A percentile compares a stretch with the other conserved stretches of the same genome.
These are phyloP conservation scores for Kazachstania kunashirensis DNA, from an alignment of 805 yeast genomes.

Conservation along the genomic window DNA sequence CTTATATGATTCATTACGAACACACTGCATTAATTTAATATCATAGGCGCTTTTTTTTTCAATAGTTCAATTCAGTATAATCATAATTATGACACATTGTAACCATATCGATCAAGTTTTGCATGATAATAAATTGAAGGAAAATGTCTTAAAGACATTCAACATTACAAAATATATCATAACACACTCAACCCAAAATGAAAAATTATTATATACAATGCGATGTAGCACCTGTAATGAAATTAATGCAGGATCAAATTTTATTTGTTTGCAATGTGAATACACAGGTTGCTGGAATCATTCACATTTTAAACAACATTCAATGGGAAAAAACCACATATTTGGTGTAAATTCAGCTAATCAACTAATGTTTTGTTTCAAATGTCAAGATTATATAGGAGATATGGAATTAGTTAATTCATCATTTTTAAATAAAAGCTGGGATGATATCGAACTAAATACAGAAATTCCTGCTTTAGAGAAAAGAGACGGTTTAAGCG, in stretches of 20 bases:
- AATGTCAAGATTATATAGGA: slow-evolving; percentile 63
- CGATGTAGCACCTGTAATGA: slow-evolving; percentile 24
- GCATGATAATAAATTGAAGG: slow-evolving; percentile 26
- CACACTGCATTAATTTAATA: too few relatives aligned
- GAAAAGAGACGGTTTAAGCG: slow-evolving; percentile 72
- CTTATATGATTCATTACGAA: too few relatives aligned
- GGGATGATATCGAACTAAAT: slow-evolving; percentile 18
- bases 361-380: slow-evolving; percentile 69
- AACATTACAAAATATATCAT: slow-evolving; percentile 22
- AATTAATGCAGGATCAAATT: slow-evolving; percentile 30
- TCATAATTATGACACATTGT: slow-evolving; percentile 26
- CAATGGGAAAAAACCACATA: slow-evolving; percentile 39
- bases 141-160: slow-evolving; percentile 21
- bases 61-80: too few relatives aligned
- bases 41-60: too few relatives aligned
- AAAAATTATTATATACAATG: slow-evolving; percentile 18
- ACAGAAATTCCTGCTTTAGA: slow-evolving; percentile 27
- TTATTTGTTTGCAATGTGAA: slow-evolving; percentile 70
- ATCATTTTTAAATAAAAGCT: slow-evolving; percentile 18
- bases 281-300: slow-evolving; percentile 58
- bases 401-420: slow-evolving; percentile 34
- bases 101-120: slow-evolving; percentile 24
- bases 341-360: slow-evolving; percentile 60
- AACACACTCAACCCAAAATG: slow-evolving; percentile 13
- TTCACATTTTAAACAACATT: slow-evolving; percentile 40